These are phyloP conservation scores for Boechera divaricarpa DNA, from an alignment of 345 rosid species.

Conservation along the genomic window DNA sequence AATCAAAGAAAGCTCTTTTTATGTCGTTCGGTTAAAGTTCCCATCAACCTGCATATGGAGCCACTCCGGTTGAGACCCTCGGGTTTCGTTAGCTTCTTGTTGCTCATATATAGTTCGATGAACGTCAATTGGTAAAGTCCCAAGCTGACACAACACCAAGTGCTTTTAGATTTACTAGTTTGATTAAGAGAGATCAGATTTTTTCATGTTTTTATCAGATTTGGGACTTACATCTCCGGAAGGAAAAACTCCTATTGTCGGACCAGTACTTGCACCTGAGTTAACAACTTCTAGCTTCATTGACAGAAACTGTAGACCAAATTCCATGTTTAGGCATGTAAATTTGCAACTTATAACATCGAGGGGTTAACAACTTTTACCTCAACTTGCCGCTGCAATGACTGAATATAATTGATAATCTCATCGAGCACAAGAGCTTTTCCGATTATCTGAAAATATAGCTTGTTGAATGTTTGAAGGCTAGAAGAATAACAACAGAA, in stretches of 20 bases:
- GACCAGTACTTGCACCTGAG: slow-evolving; percentile 59
- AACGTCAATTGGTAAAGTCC: slow-evolving; percentile 58
- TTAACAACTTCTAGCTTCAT: slow-evolving; percentile 95
- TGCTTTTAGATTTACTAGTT: not conserved
- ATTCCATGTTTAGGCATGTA: slow-evolving; percentile 3
- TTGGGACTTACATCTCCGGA: slow-evolving; percentile 71
- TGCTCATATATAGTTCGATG: slow-evolving; percentile 64
- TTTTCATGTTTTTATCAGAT: not conserved
- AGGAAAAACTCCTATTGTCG: slow-evolving; percentile 65
- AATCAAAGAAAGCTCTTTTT: slow-evolving; percentile 21
- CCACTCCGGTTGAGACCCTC: slow-evolving; percentile 73
- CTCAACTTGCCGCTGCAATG: slow-evolving; percentile 95
- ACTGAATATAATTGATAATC: slow-evolving; percentile 94
- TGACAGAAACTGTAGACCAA: slow-evolving; percentile 74
- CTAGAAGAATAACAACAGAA: not conserved
- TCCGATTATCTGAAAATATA: slow-evolving; percentile 74
- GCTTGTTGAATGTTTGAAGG: not conserved
- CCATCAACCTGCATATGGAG: slow-evolving; percentile 85
- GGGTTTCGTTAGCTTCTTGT: slow-evolving; percentile 62
- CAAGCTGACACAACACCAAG: slow-evolving; percentile 49
- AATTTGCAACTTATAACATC: not conserved
- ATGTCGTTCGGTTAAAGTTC: slow-evolving; percentile 58
- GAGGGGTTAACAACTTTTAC: slow-evolving; percentile 45
- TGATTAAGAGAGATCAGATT: not conserved
- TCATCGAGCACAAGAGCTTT: slow-evolving; percentile 98